Conservation (phyloP, 192 early-diverging fungal species). For the Entophlyctis luteolus region DNA sequence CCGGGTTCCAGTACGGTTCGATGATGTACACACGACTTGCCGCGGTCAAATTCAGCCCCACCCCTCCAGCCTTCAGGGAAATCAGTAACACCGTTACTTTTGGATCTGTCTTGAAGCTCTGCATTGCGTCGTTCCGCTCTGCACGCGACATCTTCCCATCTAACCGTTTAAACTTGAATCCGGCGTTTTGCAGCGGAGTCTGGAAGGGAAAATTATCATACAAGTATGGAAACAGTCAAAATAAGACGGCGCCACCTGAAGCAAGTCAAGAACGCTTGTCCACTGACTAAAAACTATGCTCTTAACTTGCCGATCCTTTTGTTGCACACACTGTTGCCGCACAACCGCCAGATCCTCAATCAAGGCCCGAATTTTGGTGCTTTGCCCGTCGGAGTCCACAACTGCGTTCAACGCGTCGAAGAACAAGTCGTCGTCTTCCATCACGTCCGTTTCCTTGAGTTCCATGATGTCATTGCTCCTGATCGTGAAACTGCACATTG, state of each 20-base stretch:
- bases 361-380: slow-evolving; percentile 45
- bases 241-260: slow-evolving; percentile 23
- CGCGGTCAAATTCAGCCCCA: slow-evolving; percentile 54
- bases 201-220: background rate
- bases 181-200: slow-evolving; percentile 21
- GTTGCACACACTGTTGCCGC: slow-evolving; percentile 5
- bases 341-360: slow-evolving; percentile 35
- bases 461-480: slow-evolving; percentile 41
- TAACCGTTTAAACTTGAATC: slow-evolving; percentile 39
- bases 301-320: slow-evolving; percentile 44
- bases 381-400: slow-evolving; percentile 28
- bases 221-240: background rate
- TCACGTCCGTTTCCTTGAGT: slow-evolving; percentile 41
- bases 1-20: slow-evolving; percentile 64
- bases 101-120: slow-evolving; percentile 54
- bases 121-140: slow-evolving; percentile 55
- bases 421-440: slow-evolving; percentile 34
- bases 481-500: slow-evolving; percentile 37
- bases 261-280: slow-evolving; percentile 56
- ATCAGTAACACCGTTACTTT: slow-evolving; percentile 48
- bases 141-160: slow-evolving; percentile 53
- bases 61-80: slow-evolving; percentile 60
- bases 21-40: slow-evolving; percentile 52
- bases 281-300: slow-evolving; percentile 94
- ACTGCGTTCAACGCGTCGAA: slow-evolving; percentile 15